A percentile compares a stretch with the other conserved stretches of the same genome.
Conservation (phyloP, 2,329 filamentous ascomycete species). For the Thielaviopsis populi region DNA sequence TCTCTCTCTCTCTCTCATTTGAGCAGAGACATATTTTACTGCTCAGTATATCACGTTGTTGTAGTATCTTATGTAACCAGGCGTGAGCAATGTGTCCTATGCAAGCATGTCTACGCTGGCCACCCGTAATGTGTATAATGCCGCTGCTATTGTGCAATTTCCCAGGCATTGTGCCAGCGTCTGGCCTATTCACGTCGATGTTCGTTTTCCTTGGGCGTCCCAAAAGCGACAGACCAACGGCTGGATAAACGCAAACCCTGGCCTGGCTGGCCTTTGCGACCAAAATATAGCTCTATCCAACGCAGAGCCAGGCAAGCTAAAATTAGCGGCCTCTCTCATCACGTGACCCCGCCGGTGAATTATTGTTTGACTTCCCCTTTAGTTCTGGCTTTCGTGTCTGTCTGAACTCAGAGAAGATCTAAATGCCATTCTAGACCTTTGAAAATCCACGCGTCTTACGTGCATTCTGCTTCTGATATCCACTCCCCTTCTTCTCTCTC, state of each 20-base stretch:
- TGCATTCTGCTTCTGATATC: not conserved
- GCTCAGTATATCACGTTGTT: not conserved
- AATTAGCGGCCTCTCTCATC: not conserved
- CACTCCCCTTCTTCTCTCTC: not conserved
- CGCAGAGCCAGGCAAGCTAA: not conserved
- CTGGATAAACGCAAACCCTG: not conserved
- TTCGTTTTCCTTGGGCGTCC: not conserved
- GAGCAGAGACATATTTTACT: not conserved
- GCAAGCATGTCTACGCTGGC: not conserved
- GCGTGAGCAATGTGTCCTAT: not conserved
- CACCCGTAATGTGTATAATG: not conserved
- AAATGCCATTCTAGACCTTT: not conserved
- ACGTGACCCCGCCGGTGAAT: not conserved
- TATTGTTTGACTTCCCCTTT: not conserved
- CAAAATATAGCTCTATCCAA: not conserved
- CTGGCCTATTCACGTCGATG: not conserved
- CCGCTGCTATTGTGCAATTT: not conserved
- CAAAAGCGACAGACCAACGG: not conserved
- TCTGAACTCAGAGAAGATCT: not conserved
- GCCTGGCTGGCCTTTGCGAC: not conserved
- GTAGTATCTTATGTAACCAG: not conserved
- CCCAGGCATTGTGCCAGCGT: not conserved
- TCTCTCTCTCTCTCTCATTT: not conserved
- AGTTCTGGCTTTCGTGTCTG: conserved; percentile 10
- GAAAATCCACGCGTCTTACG: not conserved